Conservation (phyloP, 495 filamentous ascomycete genomes). For the Penicillium macrosclerotiorum region DNA sequence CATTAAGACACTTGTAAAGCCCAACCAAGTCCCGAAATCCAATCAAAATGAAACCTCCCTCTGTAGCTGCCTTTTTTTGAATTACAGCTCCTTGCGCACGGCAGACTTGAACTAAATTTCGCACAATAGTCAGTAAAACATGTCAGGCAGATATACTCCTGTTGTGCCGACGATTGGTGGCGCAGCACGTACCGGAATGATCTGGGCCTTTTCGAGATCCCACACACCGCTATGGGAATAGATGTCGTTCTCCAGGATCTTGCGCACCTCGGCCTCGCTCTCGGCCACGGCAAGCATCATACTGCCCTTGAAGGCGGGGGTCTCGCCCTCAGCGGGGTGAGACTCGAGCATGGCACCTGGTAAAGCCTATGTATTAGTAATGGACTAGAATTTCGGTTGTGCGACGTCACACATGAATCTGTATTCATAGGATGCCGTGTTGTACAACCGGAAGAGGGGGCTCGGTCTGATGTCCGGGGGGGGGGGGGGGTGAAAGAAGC, state of each 20-base stretch:
- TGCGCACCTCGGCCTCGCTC: constrained; percentile 65
- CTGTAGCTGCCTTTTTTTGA: too few relatives aligned
- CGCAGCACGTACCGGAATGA: constrained; percentile 48
- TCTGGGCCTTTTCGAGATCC: constrained; percentile 73
- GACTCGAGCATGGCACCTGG: constrained; percentile 70
- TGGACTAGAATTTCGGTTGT: neutral
- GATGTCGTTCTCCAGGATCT: constrained; percentile 67
- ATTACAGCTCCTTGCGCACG: constrained; percentile 27
- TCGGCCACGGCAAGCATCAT: constrained; percentile 61
- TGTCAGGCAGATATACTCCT: neutral
- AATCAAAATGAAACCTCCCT: too few relatives aligned
- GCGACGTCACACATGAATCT: too few relatives aligned
- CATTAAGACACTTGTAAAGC: neutral
- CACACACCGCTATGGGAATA: constrained; percentile 72
- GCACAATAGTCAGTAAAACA: constrained; percentile 2
- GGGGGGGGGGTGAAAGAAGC: neutral
- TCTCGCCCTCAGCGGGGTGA: constrained; percentile 60
- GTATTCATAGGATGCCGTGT: too few relatives aligned
- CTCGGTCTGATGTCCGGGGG: too few relatives aligned
- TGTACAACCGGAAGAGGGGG: too few relatives aligned
- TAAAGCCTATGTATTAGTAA: neutral
- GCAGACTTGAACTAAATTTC: constrained; percentile 40
- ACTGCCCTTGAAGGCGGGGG: constrained; percentile 66
- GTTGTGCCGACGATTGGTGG: neutral
- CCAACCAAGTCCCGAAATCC: neutral